Evolutionary conservation across 2,329 filamentous ascomycete genomes (phyloP).

Genomic region (Periconia digitata): DNA sequence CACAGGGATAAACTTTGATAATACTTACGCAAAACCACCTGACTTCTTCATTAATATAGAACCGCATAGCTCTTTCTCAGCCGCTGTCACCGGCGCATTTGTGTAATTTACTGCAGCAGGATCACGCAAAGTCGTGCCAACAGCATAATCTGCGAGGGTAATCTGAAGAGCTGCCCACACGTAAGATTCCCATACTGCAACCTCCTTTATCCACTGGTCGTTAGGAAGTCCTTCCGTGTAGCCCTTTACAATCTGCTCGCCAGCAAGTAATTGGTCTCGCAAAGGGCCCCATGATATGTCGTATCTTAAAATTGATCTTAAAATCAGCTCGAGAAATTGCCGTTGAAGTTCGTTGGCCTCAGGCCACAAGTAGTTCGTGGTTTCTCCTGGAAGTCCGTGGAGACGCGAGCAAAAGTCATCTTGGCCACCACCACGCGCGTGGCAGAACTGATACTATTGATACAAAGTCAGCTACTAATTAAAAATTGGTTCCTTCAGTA

Average conservation of each 20-base stretch:
- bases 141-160: conserved; percentile 5
- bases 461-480: neutral
- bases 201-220: conserved; percentile 23
- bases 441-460: conserved; percentile 6
- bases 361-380: conserved; percentile 10
- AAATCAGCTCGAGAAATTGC: conserved; percentile 5
- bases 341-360: conserved; percentile 15
- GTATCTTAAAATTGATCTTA: neutral
- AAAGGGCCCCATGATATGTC: neutral
- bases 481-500: neutral
- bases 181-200: conserved; percentile 19
- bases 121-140: conserved; percentile 1
- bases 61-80: conserved; percentile 4
- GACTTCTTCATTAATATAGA: conserved; percentile 8
- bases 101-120: neutral
- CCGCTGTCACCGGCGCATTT: neutral
- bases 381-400: neutral
- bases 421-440: neutral
- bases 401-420: neutral
- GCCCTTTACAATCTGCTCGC: conserved; percentile 4
- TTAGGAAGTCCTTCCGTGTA: conserved; percentile 8
- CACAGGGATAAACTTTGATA: neutral
- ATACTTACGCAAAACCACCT: conserved; percentile 14
- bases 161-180: conserved; percentile 16
- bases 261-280: conserved; percentile 3